Percentiles rank a stretch among this genome's conserved stretches.
phyloP scores from a whole-genome alignment of 176 grass and related monocot species.

The Aegilops bicornis region DNA sequence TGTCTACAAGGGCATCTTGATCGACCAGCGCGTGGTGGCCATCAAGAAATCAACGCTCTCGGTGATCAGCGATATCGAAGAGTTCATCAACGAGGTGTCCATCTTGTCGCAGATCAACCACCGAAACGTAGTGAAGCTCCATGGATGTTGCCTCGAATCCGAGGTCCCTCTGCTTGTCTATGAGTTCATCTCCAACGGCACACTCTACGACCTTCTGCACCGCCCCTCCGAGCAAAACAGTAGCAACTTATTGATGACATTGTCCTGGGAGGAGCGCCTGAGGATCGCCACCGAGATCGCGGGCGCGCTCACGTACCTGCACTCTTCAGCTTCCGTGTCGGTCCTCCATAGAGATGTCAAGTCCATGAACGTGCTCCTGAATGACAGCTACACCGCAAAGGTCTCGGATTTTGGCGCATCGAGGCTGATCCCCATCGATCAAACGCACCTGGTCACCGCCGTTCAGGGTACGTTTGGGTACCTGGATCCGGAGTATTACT shows the following conservation, averaged over 20 bases:
- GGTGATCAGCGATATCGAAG: background rate
- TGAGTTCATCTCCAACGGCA: slow-evolving; percentile 34
- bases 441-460: slow-evolving; percentile 5
- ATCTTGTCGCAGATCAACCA: slow-evolving; percentile 29
- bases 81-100: slow-evolving; percentile 33
- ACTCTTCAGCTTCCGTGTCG: slow-evolving; percentile 1
- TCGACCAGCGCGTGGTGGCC: slow-evolving; percentile 22
- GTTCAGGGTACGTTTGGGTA: slow-evolving; percentile 17
- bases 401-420: slow-evolving; percentile 24
- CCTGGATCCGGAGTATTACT: slow-evolving; percentile 30
- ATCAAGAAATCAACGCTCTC: slow-evolving; percentile 7
- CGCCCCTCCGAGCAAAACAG: background rate
- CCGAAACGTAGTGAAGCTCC: slow-evolving; percentile 29
- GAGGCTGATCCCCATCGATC: slow-evolving; percentile 20
- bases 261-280: slow-evolving; percentile 9
- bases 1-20: slow-evolving; percentile 21
- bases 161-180: slow-evolving; percentile 29
- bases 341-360: slow-evolving; percentile 34
- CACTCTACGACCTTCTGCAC: slow-evolving; percentile 24
- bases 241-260: background rate
- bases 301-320: background rate
- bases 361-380: slow-evolving; percentile 23
- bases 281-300: slow-evolving; percentile 11
- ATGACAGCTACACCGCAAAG: slow-evolving; percentile 10
- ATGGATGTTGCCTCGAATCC: slow-evolving; percentile 21